Base-by-base conservation (phyloP, 2,329 filamentous ascomycete genomes). In the Penicillium brevicompactum region DNA sequence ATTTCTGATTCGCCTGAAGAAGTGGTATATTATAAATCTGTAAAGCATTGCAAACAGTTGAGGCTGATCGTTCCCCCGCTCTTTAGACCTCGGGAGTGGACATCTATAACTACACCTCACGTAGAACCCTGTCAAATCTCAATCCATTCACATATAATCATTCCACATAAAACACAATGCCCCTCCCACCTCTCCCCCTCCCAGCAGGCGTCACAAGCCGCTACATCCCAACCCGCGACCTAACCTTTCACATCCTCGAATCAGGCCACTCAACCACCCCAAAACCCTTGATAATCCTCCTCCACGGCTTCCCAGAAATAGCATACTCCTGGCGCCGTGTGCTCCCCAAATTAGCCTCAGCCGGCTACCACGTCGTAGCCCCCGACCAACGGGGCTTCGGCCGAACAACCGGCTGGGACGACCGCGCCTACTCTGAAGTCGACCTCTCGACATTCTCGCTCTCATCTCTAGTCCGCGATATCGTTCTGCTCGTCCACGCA, bases 341-440 rank as follows among this genome's bases (percentile, higher is more conserved):
- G 34, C 78, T 90, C 63, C 79, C 81, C 6, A 67, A 74, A 0
- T 75, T 90, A n/a, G 83, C 86, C 5, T 70, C 73, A 0, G 76
- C 80, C 5, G 86, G 86, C 27, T 89, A 85, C 71, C 81, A 86
- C 65, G 85, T 86, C 50, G 82, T 89, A 2, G 86, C 87, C 1
- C 83, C 84, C 34, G 87, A 90, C 63, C 85, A 87, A 63, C 80
- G 87, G 46, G 87, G 87, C 7, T 89, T 87, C 60, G 87, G 87
- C 10, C 80, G 86, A 24, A 90, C 87, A 0, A 84, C 79, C 0
- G 83, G 84, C 46, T 85, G 84, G 82, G 81, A 86, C 57, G 76
- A 71, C 1, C 74, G 78, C 1, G 58, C 70, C 1, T 86, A 77
- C 64, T 70, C 79, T 51, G 69, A 82, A 2, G 82, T 82, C 22